Evolutionary conservation across 2,329 filamentous ascomycete species (phyloP), one percentile per base, ranked within the genome.

Genomic region (Zopfia rhizophila): DNA sequence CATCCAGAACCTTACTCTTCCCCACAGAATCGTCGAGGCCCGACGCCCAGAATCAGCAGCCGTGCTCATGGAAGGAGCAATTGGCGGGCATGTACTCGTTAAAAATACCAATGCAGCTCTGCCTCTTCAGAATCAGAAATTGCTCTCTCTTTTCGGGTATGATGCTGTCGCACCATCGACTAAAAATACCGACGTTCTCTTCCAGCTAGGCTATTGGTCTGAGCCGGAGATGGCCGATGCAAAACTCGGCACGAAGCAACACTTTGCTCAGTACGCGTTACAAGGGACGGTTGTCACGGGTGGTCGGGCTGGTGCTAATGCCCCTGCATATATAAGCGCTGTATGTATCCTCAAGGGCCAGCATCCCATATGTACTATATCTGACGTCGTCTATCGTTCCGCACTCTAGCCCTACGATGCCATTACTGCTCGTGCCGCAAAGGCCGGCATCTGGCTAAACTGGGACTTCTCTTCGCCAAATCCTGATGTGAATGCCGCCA

Each of bases 101-200:
- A 81, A 81, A 58, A 83, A 84, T 40, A 60, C 79, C 17, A 79
- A 82, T 38, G 75, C 83, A 4, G 75, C 77, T 0, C 49, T 84
- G 3, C 82, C 81, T 0, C 64, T 84, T 3, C 60, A 78, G 13
- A 77, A 76, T 17, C 69, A 72, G 5, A 61, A 63, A 4, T 72
- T 67, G 41, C 48, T 75, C 7, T 66, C 63, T 32, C 59, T 75
- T 16, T 74, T 72, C 39, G 72, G 72, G 4, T 73, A 73, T 23
- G 72, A 74, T 42, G 72, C 72, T 2, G 60, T 61, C 21, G 55
- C 68, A 11, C 68, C 68, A 40, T 56, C 56, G 1, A 50, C 50
- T 10, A 65, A 68, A 13, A 70, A 70, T 10, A 63, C 68, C 3
- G 10, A 36, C 10, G 29, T 65, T 5, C 65, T 69, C 10, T 73